Conservation (phyloP, 2,329 filamentous ascomycete species). For the Penicillium paneum region DNA sequence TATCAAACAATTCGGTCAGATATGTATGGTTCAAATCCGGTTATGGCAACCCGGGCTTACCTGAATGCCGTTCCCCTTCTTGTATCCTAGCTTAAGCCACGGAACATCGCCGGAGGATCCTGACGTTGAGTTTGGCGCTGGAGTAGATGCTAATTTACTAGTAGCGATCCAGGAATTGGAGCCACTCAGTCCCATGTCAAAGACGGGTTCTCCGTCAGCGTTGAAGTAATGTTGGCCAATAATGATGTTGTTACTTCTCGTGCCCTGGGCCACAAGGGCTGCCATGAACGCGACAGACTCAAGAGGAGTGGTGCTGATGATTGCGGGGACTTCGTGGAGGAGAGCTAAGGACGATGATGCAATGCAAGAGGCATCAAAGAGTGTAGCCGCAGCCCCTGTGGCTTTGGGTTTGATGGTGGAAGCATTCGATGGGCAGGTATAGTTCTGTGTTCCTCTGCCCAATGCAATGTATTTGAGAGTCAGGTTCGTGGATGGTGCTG, state of each 20-base stretch:
- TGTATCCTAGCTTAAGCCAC: conserved; percentile 34
- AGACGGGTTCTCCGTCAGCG: conserved; percentile 26
- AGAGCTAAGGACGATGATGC: conserved; percentile 27
- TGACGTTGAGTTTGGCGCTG: conserved; percentile 14
- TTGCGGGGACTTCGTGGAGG: conserved; percentile 28
- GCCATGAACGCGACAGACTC: conserved; percentile 30
- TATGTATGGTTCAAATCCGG: not conserved
- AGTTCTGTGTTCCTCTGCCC: conserved; percentile 52
- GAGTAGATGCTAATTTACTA: conserved; percentile 27
- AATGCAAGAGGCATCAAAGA: conserved; percentile 45
- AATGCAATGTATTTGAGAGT: conserved; percentile 46
- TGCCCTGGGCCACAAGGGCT: conserved; percentile 16
- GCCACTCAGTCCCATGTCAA: conserved; percentile 31
- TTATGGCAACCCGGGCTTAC: conserved; percentile 19
- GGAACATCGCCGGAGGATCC: conserved; percentile 27
- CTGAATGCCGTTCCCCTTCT: conserved; percentile 28
- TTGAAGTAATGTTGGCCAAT: conserved; percentile 41
- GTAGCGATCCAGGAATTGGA: conserved; percentile 25
- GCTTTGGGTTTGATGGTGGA: conserved; percentile 32
- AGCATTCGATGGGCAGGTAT: conserved; percentile 40
- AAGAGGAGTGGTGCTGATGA: conserved; percentile 20
- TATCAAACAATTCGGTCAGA: conserved; percentile 4
- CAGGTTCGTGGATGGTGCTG: conserved; percentile 27
- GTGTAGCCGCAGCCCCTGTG: conserved; percentile 46
- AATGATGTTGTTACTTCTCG: conserved; percentile 21